Evolutionary conservation across 257 asterid species (phyloP), one percentile per base, ranked within the genome.

Genomic region (Nicotiana sylvestris): DNA sequence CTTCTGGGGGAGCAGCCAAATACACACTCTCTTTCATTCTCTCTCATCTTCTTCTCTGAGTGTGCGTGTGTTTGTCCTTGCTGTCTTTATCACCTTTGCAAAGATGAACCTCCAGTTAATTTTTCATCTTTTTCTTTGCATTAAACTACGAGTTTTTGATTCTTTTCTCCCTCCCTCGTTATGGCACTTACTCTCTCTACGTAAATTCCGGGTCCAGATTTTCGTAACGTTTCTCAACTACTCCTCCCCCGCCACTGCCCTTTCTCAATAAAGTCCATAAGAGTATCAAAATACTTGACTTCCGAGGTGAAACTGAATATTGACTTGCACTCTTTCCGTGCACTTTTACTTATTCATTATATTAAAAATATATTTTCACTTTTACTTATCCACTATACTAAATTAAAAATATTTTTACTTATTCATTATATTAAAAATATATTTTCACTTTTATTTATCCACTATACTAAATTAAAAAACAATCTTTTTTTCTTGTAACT

Each of bases 1-100:
- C 87, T 85, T 77, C 55, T 76, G 85, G 85, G 68, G 67, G 81
- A 65, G 78, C 65, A 56, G 67, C 70, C 69, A 55, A 21, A n/a
- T 49, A 43, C 30, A 46, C 30, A 37, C 46, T 1, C 55, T 3
- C 76, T 33, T 33, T 39, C 58, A 13, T 2, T 13, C 16, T 18
- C 21, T 32, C 49, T 39, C 49, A 6, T 57, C 16, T 12, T 51
- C 37, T 3, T 13, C n/a, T 13, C n/a, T 56, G 25, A 15, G 25
- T 56, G 25, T 56, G 9, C 62, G 30, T 49, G 13, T 72, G 39
- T 76, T 51, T 76, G n/a, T 16, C 65, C 49, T 83, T 46, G 21
- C 35, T 32, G 2, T 8, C 76, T 68, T 30, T 70, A 51, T 62
- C 35, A 70, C 64, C 49, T 3, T 16, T 30, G 35, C 27, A 4